Evolutionary conservation across 441 rosid genomes (phyloP), one percentile per base, ranked within the genome.

Genomic region (Bocquillonia castaneifolia): DNA sequence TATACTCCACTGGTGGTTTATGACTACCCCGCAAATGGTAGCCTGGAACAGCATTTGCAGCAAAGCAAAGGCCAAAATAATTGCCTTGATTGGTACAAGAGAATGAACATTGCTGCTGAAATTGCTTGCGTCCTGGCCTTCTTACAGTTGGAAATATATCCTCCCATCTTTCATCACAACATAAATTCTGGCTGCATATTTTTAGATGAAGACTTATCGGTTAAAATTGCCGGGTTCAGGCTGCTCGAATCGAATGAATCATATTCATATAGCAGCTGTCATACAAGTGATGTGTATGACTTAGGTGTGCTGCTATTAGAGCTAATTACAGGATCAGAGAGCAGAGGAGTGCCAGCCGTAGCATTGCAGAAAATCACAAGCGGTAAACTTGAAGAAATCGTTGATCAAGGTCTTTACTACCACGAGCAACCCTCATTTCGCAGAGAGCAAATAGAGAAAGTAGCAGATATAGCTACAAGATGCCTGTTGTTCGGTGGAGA

Each of bases 401-500:
- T 89, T 68, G 92, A 89, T 74, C 88, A 96, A 25, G 67, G 66
- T 42, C 71, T 92, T 18, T 82, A 84, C 77, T 85, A 79, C 73
- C 89, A 89, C 32, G 92, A 89, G 77, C 90, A 82, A 59, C 77
- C 92, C 0, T 22, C 68, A 26, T 67, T 59, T 10, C 79, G 79
- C 40, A 75, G 75, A 56, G 90, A 88, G 68, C 90, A 89, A 74
- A 88, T 92, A 48, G 84, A 85, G 61, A 76, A 67, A 60, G 86
- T 88, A 4, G 90, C 93, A 57, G 94, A 92, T 72, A 71, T 92
- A 15, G 96, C 90, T 5, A 86, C 89, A 0, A 70, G 90, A 77
- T 88, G 96, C 75, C 69, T 89, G 70, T 40, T 89, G 74, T 86
- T 89, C 50, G 96, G 92, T 12, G 83, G 87, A 58, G 90, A 84